phyloP scores from a whole-genome alignment of 2,329 filamentous ascomycete genomes.

The Ceratocystis eucalypticola region DNA sequence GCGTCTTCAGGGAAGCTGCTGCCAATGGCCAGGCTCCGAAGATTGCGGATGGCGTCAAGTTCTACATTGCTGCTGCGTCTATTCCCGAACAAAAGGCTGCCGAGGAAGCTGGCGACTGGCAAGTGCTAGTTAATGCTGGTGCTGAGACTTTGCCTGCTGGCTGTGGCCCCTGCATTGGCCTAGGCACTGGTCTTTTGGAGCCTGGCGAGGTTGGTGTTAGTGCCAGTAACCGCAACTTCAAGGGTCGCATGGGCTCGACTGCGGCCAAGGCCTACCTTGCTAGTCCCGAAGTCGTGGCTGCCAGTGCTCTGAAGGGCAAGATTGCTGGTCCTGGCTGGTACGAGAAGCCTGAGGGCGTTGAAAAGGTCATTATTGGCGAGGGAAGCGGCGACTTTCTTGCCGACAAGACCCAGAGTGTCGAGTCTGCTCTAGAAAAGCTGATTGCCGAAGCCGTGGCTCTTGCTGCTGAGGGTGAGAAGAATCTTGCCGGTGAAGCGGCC shows the following conservation, averaged over 20 bases:
- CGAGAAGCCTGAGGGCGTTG: slow-evolving; percentile 51
- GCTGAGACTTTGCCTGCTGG: slow-evolving; percentile 56
- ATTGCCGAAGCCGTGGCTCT: slow-evolving; percentile 54
- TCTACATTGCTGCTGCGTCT: slow-evolving; percentile 86
- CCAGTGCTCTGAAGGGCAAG: slow-evolving; percentile 61
- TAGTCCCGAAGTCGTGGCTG: slow-evolving; percentile 82
- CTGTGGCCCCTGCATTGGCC: slow-evolving; percentile 77
- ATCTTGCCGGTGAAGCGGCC: slow-evolving; percentile 26
- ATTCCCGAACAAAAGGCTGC: slow-evolving; percentile 60
- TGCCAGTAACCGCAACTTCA: slow-evolving; percentile 79
- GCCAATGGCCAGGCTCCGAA: slow-evolving; percentile 51
- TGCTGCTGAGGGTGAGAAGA: slow-evolving; percentile 41
- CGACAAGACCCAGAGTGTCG: slow-evolving; percentile 51
- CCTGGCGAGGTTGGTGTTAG: slow-evolving; percentile 75
- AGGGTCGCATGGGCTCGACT: slow-evolving; percentile 73
- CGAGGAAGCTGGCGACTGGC: slow-evolving; percentile 76
- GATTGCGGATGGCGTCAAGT: slow-evolving; percentile 60
- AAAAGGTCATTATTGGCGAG: slow-evolving; percentile 56
- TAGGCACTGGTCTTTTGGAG: slow-evolving; percentile 64
- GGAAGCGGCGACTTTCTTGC: slow-evolving; percentile 52
- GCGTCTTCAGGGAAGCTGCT: slow-evolving; percentile 70
- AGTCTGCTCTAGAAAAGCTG: slow-evolving; percentile 58
- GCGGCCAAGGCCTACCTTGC: slow-evolving; percentile 75
- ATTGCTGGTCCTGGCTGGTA: slow-evolving; percentile 72
- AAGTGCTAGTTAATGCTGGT: slow-evolving; percentile 67